Percentiles rank a stretch among this genome's conserved stretches.
Evolutionary conservation across 345 rosid species (phyloP).

Genomic region (Pelargonium nanum): DNA sequence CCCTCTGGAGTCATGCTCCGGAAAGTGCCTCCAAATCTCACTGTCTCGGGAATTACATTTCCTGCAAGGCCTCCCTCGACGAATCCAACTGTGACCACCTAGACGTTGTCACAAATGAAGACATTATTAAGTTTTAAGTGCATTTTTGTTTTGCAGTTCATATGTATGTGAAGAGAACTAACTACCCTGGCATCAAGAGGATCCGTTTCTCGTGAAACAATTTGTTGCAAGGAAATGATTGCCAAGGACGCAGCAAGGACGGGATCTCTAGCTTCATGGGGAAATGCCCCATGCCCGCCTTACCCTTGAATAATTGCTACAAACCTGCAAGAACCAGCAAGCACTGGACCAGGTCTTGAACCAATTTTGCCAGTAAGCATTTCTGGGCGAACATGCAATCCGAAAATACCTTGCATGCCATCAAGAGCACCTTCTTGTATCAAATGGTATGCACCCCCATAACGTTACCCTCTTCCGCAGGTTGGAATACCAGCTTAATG

Average conservation of each 20-base stretch:
- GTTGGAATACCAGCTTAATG: slow-evolving; percentile 52
- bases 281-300: slow-evolving; percentile 42
- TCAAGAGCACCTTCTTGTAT: slow-evolving; percentile 41
- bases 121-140: background rate
- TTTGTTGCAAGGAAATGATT: slow-evolving; percentile 42
- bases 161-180: too few species aligned
- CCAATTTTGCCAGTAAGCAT: slow-evolving; percentile 30
- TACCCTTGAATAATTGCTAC: slow-evolving; percentile 26
- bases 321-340: slow-evolving; percentile 39
- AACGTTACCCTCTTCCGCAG: slow-evolving; percentile 42
- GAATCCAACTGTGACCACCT: slow-evolving; percentile 26
- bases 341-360: slow-evolving; percentile 46
- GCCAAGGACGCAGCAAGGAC: slow-evolving; percentile 33
- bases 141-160: too few species aligned
- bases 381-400: slow-evolving; percentile 30
- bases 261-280: slow-evolving; percentile 36
- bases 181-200: slow-evolving; percentile 36
- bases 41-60: slow-evolving; percentile 36
- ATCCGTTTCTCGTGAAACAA: slow-evolving; percentile 48
- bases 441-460: slow-evolving; percentile 58
- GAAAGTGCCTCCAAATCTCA: slow-evolving; percentile 38
- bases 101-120: background rate
- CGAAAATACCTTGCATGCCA: slow-evolving; percentile 33
- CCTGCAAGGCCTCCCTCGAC: slow-evolving; percentile 32
- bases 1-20: slow-evolving; percentile 40